Evolutionary conservation across 805 yeast genomes (phyloP).

Genomic region (Alloascoidea hylecoeti): DNA sequence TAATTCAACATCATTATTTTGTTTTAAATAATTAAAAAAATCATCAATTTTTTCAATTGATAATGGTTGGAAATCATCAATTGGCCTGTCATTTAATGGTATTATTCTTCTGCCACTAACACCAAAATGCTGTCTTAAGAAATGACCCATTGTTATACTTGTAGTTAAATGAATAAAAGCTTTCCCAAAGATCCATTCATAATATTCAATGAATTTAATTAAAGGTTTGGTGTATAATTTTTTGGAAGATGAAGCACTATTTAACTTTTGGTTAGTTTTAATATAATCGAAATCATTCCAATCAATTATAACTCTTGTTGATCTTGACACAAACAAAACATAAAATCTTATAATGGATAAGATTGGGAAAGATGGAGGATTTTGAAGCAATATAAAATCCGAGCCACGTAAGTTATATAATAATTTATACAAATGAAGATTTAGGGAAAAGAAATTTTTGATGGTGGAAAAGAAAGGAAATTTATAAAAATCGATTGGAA

Average conservation of each 20-base stretch:
- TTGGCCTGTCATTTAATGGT: not conserved
- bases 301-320: not conserved
- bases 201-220: not conserved
- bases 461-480: no score
- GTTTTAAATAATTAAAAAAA: not conserved
- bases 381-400: not conserved
- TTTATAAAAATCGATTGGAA: no score
- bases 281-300: not conserved
- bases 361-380: not conserved
- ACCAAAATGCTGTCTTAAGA: not conserved
- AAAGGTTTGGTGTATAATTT: no score
- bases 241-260: not conserved
- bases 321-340: not conserved
- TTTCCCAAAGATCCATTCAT: not conserved
- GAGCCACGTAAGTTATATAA: no score
- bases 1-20: no score
- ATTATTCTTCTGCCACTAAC: not conserved
- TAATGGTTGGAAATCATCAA: no score
- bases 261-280: not conserved
- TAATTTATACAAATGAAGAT: not conserved
- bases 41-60: no score
- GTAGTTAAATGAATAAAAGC: not conserved
- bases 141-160: not conserved
- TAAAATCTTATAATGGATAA: not conserved
- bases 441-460: not conserved